Evolutionary conservation across 306 rosid species (phyloP).

Genomic region (Lupinus albus): DNA sequence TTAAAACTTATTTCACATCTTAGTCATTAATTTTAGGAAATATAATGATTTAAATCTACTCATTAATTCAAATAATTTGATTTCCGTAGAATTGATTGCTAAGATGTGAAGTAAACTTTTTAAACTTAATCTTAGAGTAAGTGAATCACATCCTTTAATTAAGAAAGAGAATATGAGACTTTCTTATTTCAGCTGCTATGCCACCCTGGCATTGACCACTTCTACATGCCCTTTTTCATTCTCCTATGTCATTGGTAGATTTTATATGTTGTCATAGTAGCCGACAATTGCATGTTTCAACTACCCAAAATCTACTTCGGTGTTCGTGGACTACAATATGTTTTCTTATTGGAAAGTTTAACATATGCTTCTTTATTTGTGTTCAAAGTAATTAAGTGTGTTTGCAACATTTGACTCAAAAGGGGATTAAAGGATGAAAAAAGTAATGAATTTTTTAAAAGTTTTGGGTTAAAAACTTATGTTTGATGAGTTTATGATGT

Average conservation of each 20-base stretch:
- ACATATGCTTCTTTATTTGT: background rate
- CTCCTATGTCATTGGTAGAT: slow-evolving; percentile 48
- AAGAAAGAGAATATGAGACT: slow-evolving; percentile 26
- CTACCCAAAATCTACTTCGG: slow-evolving; percentile 20
- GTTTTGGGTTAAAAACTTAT: too few species aligned
- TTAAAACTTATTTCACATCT: too few species aligned
- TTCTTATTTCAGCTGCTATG: slow-evolving; percentile 43
- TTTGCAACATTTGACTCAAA: background rate
- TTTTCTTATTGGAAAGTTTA: background rate
- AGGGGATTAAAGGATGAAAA: too few species aligned
- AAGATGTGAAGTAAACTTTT: too few species aligned
- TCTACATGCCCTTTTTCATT: slow-evolving; percentile 39
- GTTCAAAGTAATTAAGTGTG: background rate
- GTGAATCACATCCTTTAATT: too few species aligned
- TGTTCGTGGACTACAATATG: background rate
- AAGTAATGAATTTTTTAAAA: too few species aligned
- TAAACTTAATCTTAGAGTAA: too few species aligned
- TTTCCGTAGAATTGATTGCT: too few species aligned
- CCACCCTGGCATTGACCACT: slow-evolving; percentile 19
- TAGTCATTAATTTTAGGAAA: too few species aligned
- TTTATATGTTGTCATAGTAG: slow-evolving; percentile 48
- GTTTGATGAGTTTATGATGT: too few species aligned
- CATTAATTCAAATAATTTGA: too few species aligned
- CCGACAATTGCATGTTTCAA: slow-evolving; percentile 66
- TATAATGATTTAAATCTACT: too few species aligned